Evolutionary conservation across 1,284 basidiomycete species (phyloP).

Genomic region (Irpex sp.): DNA sequence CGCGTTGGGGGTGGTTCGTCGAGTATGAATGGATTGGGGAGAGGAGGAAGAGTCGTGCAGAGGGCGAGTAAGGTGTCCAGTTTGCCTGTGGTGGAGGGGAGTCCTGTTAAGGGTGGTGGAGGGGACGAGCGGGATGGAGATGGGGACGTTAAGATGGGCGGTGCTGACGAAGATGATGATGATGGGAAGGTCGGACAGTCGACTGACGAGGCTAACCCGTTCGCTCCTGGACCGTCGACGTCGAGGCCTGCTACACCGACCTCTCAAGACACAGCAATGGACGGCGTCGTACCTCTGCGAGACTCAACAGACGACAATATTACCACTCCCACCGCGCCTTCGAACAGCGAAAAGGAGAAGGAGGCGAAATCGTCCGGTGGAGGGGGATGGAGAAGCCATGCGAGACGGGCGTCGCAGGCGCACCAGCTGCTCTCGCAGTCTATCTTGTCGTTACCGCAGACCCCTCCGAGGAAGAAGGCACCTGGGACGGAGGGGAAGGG

Average conservation of each 20-base stretch:
- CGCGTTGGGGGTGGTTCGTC: conserved; percentile 5
- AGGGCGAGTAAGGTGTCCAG: conserved; percentile 59
- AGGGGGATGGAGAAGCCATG: conserved; percentile 28
- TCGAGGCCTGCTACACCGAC: too few species aligned
- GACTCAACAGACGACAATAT: conserved; percentile 19
- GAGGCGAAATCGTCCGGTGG: neutral
- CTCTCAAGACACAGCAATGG: neutral
- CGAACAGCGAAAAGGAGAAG: conserved; percentile 11
- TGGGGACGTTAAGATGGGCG: conserved; percentile 1
- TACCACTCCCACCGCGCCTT: conserved; percentile 7
- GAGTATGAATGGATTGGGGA: neutral
- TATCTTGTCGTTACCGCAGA: conserved; percentile 38
- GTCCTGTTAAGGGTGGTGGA: conserved; percentile 31
- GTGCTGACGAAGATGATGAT: neutral
- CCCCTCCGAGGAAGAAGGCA: conserved; percentile 28
- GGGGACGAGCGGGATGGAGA: conserved; percentile 15
- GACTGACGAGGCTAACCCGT: neutral
- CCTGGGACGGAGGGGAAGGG: conserved; percentile 30
- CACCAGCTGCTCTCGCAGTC: conserved; percentile 54
- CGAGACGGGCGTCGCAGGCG: conserved; percentile 53
- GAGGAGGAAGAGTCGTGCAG: conserved; percentile 27
- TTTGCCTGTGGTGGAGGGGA: conserved; percentile 39
- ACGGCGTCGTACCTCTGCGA: neutral
- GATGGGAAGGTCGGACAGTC: neutral
- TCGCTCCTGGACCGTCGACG: neutral